Conservation (phyloP, 2,329 filamentous ascomycete genomes). For the Verticillium zaregamsianum region DNA sequence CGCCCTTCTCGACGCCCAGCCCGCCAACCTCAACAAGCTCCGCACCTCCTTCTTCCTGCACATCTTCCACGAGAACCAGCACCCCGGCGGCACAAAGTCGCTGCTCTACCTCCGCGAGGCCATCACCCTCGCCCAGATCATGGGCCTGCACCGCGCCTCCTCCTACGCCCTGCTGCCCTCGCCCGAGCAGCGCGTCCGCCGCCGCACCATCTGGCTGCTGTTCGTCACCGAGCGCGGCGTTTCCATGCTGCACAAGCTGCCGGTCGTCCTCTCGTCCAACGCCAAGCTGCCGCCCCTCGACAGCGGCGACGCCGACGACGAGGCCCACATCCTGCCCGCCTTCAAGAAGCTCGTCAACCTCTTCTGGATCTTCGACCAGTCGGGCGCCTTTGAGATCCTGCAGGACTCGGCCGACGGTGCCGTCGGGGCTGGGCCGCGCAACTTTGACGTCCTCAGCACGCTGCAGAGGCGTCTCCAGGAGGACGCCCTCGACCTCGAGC, state of each 20-base stretch:
- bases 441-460: slow-evolving; percentile 26
- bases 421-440: slow-evolving; percentile 17
- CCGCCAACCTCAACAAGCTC: slow-evolving; percentile 33
- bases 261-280: slow-evolving; percentile 38
- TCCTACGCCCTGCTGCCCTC: slow-evolving; percentile 30
- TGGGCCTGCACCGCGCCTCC: slow-evolving; percentile 39
- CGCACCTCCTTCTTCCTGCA: slow-evolving; percentile 47
- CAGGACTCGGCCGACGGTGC: slow-evolving; percentile 29
- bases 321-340: slow-evolving; percentile 39
- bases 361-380: slow-evolving; percentile 47
- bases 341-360: slow-evolving; percentile 45
- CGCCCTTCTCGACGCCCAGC: slow-evolving; percentile 20
- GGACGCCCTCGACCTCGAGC: slow-evolving; percentile 29
- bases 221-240: slow-evolving; percentile 44
- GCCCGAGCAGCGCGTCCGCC: slow-evolving; percentile 38
- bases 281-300: slow-evolving; percentile 29
- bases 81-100: slow-evolving; percentile 39
- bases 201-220: slow-evolving; percentile 31
- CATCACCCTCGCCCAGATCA: slow-evolving; percentile 46
- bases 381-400: slow-evolving; percentile 42
- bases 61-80: slow-evolving; percentile 46
- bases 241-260: slow-evolving; percentile 44
- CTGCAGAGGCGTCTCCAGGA: slow-evolving; percentile 40
- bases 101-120: slow-evolving; percentile 45
- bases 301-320: slow-evolving; percentile 26